Percentiles rank a stretch among this genome's conserved stretches.
These are phyloP conservation scores for Malassezia psittaci DNA, from an alignment of 1,284 basidiomycete genomes.

Conservation along the genomic window DNA sequence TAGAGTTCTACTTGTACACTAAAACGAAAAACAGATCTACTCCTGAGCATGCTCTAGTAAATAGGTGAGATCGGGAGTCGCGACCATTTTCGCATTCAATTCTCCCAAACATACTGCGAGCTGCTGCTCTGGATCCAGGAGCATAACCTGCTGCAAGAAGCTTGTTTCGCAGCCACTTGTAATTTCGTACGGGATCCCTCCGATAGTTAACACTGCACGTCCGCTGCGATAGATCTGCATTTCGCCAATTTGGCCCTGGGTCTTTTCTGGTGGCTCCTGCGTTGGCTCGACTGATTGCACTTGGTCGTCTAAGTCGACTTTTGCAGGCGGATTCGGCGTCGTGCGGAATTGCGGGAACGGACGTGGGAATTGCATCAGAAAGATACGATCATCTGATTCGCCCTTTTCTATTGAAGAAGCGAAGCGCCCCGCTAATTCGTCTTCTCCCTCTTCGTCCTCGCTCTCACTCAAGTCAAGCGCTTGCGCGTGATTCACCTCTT, in stretches of 20 bases:
- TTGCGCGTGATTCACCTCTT: constrained; percentile 57
- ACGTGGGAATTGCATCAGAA: constrained; percentile 85
- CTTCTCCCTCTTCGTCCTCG: constrained; percentile 74
- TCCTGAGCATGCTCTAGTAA: constrained; percentile 55
- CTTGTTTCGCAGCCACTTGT: constrained; percentile 71
- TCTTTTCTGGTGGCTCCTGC: constrained; percentile 9
- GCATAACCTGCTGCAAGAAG: constrained; percentile 77
- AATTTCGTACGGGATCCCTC: constrained; percentile 54
- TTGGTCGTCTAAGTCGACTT: neutral
- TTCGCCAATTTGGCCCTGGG: constrained; percentile 37
- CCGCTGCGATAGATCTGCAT: constrained; percentile 39
- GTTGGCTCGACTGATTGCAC: constrained; percentile 9
- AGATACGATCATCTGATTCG: constrained; percentile 56
- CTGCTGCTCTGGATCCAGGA: constrained; percentile 58
- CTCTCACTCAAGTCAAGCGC: constrained; percentile 70
- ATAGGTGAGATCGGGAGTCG: constrained; percentile 71
- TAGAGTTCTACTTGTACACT: neutral
- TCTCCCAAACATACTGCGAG: constrained; percentile 67
- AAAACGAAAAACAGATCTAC: neutral
- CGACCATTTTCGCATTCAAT: constrained; percentile 71
- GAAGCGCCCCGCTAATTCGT: constrained; percentile 75
- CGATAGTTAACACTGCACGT: constrained; percentile 33
- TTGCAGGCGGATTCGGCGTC: neutral
- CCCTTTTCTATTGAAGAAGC: constrained; percentile 27
- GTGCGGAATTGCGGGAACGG: constrained; percentile 65